Evolutionary conservation across 305 asterid species (phyloP).

Genomic region (Nicotiana rustica): DNA sequence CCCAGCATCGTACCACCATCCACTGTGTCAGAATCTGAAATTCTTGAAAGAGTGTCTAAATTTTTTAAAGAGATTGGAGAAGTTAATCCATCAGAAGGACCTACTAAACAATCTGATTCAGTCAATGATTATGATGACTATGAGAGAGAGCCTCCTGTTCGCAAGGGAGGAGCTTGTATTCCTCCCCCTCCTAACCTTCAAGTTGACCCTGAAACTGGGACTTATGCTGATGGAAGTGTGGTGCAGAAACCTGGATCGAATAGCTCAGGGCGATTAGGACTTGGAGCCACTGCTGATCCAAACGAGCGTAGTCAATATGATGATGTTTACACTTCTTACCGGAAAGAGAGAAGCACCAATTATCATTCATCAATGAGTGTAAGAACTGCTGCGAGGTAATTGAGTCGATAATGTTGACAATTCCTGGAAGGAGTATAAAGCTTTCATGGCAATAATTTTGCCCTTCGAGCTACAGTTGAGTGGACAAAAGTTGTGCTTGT

Average conservation of each 20-base stretch:
- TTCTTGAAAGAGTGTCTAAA: constrained; percentile 87
- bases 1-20: constrained; percentile 92
- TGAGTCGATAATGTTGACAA: not conserved
- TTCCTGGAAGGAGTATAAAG: not conserved
- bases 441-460: not conserved
- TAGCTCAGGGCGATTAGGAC: constrained; percentile 80
- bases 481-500: not conserved
- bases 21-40: constrained; percentile 68
- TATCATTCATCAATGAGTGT: constrained; percentile 89
- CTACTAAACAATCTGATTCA: constrained; percentile 64
- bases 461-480: not conserved
- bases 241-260: constrained; percentile 71
- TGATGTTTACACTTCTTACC: constrained; percentile 90
- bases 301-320: constrained; percentile 87
- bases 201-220: constrained; percentile 67
- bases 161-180: constrained; percentile 93
- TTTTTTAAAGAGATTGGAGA: constrained; percentile 91
- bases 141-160: constrained; percentile 68
- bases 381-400: constrained; percentile 55
- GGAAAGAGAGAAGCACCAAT: constrained; percentile 89
- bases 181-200: constrained; percentile 85
- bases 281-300: constrained; percentile 83
- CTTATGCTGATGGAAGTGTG: constrained; percentile 70
- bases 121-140: constrained; percentile 66
- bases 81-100: constrained; percentile 91